Conservation (phyloP, 1,139 yeast species). For the Yamadazyma aaseri region DNA sequence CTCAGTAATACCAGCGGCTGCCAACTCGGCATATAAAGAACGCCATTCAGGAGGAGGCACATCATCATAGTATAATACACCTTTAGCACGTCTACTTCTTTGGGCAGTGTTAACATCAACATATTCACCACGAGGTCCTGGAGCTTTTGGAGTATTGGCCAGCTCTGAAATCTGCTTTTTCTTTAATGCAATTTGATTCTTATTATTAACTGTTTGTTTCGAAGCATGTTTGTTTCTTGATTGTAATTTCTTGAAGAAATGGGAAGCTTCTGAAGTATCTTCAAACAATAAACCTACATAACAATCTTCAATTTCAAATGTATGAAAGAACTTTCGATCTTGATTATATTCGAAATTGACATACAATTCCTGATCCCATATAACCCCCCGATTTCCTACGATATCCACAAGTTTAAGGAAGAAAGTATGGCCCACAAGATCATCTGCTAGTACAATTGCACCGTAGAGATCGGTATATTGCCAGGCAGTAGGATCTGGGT, state of each 20-base stretch:
- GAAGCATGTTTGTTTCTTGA: slow-evolving; percentile 79
- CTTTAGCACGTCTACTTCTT: slow-evolving; percentile 55
- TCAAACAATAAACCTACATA: slow-evolving; percentile 87
- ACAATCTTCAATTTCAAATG: slow-evolving; percentile 92
- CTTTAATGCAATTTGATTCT: slow-evolving; percentile 80
- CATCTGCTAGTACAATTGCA: slow-evolving; percentile 85
- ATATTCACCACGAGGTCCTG: slow-evolving; percentile 76
- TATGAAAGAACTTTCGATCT: slow-evolving; percentile 91
- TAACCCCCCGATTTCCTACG: slow-evolving; percentile 74
- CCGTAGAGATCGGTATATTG: slow-evolving; percentile 86
- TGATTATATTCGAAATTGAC: slow-evolving; percentile 86
- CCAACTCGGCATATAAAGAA: slow-evolving; percentile 69
- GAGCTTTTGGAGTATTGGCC: slow-evolving; percentile 18
- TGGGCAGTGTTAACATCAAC: slow-evolving; percentile 52
- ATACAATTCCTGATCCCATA: slow-evolving; percentile 96
- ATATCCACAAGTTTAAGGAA: slow-evolving; percentile 88
- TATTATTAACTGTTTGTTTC: slow-evolving; percentile 79
- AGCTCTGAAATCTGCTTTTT: slow-evolving; percentile 30
- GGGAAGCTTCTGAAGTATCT: slow-evolving; percentile 84
- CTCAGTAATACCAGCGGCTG: slow-evolving; percentile 76
- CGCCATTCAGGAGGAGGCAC: slow-evolving; percentile 89
- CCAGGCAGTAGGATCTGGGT: slow-evolving; percentile 84
- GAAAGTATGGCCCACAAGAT: slow-evolving; percentile 89
- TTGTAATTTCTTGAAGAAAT: slow-evolving; percentile 75
- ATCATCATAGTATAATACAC: slow-evolving; percentile 70